Conservation (phyloP, 306 rosid species). For the Rosa chinensis region DNA sequence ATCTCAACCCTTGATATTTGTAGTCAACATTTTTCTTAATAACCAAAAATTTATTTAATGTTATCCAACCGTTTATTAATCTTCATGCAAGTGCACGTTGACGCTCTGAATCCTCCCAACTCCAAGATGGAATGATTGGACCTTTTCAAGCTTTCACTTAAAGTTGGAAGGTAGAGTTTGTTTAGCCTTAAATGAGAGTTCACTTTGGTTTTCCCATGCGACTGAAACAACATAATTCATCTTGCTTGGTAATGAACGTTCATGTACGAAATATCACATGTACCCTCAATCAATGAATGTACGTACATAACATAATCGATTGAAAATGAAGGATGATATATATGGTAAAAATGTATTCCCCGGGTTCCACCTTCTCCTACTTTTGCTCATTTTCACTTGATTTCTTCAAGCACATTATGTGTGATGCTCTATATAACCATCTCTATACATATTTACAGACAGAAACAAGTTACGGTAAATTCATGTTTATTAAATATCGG, state of each 20-base stretch:
- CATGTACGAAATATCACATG: not conserved
- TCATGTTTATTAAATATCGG: slow-evolving; percentile 8
- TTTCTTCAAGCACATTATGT: not conserved
- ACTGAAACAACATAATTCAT: not conserved
- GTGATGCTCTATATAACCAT: not conserved
- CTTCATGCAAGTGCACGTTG: too few relatives aligned
- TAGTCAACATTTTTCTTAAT: too few relatives aligned
- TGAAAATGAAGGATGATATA: not conserved
- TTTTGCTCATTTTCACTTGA: not conserved
- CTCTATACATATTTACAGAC: too few relatives aligned
- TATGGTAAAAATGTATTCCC: not conserved
- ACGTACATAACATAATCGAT: not conserved
- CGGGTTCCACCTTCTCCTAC: too few relatives aligned
- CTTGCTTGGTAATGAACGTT: not conserved
- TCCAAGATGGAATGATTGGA: too few relatives aligned
- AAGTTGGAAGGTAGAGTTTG: slow-evolving; percentile 72
- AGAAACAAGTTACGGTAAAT: too few relatives aligned
- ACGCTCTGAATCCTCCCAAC: too few relatives aligned
- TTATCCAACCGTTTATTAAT: too few relatives aligned
- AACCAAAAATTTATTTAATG: too few relatives aligned
- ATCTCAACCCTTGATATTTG: too few relatives aligned
- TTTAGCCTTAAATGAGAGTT: slow-evolving; percentile 52
- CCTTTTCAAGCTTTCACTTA: slow-evolving; percentile 4
- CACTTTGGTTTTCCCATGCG: not conserved
- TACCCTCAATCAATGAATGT: not conserved